Percentiles rank a stretch among this genome's conserved stretches.
These are phyloP conservation scores for Mortierella sp. DNA, from an alignment of 371 early-diverging fungal genomes.

Conservation along the genomic window DNA sequence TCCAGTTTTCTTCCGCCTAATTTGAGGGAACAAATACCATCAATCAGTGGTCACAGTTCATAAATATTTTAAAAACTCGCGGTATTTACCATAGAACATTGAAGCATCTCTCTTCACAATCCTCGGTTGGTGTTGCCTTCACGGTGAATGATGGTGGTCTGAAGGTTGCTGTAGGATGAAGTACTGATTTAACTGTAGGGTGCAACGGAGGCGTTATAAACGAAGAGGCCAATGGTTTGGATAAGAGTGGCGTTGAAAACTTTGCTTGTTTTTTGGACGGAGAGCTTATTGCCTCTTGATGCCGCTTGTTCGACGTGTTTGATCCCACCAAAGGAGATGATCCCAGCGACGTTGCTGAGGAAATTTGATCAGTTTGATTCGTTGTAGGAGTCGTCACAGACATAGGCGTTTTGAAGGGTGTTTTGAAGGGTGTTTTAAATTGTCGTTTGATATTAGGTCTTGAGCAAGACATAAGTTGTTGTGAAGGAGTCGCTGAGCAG, in stretches of 20 bases:
- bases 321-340: background rate
- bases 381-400: background rate
- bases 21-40: background rate
- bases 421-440: background rate
- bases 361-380: no score
- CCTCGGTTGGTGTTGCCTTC: background rate
- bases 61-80: background rate
- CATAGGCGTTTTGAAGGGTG: constrained; percentile 13
- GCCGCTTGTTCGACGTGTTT: constrained; percentile 3
- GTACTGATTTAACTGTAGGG: background rate
- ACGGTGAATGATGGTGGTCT: background rate
- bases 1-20: constrained; percentile 42
- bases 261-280: background rate
- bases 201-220: background rate
- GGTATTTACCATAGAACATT: constrained; percentile 41
- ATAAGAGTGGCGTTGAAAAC: background rate
- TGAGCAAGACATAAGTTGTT: background rate
- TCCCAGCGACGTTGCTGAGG: constrained; percentile 6
- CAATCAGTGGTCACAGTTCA: background rate
- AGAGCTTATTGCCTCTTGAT: background rate
- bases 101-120: constrained; percentile 22
- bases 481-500: no score
- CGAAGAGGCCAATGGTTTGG: background rate
- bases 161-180: background rate
- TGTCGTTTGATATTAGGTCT: background rate